Percentiles rank a stretch among this genome's conserved stretches.
These are phyloP conservation scores for Coleophoma crateriformis DNA, from an alignment of 2,329 filamentous ascomycete species.

Conservation along the genomic window DNA sequence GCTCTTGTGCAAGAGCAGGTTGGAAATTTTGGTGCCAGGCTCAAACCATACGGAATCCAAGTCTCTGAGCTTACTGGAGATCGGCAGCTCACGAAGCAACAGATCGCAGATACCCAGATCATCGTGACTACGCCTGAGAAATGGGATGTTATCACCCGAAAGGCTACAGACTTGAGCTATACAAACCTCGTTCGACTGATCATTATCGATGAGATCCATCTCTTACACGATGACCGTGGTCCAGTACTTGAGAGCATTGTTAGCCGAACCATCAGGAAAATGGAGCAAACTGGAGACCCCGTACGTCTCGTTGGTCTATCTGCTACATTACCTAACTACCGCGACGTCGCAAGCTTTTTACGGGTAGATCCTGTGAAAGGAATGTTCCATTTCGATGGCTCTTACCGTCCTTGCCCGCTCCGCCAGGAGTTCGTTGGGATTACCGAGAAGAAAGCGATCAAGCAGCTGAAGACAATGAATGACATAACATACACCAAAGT, in stretches of 20 bases:
- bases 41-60: constrained; percentile 85
- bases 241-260: constrained; percentile 97
- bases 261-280: constrained; percentile 84
- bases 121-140: constrained; percentile 99
- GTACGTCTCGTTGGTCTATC: constrained; percentile 90
- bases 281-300: constrained; percentile 88
- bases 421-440: constrained; percentile 97
- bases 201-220: constrained; percentile 96
- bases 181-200: constrained; percentile 94
- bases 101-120: constrained; percentile 95
- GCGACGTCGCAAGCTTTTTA: constrained; percentile 91
- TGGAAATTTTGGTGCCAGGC: constrained; percentile 88
- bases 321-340: constrained; percentile 93
- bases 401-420: constrained; percentile 87
- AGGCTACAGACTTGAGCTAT: constrained; percentile 94
- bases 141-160: constrained; percentile 98
- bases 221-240: constrained; percentile 94
- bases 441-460: constrained; percentile 97
- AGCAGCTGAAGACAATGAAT: constrained; percentile 98
- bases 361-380: constrained; percentile 81
- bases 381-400: constrained; percentile 93
- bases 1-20: constrained; percentile 97
- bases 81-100: constrained; percentile 95
- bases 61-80: constrained; percentile 97
- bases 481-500: constrained; percentile 98